phyloP scores from a whole-genome alignment of 2,329 filamentous ascomycete genomes.

The Graphiopsis chlorocephala region DNA sequence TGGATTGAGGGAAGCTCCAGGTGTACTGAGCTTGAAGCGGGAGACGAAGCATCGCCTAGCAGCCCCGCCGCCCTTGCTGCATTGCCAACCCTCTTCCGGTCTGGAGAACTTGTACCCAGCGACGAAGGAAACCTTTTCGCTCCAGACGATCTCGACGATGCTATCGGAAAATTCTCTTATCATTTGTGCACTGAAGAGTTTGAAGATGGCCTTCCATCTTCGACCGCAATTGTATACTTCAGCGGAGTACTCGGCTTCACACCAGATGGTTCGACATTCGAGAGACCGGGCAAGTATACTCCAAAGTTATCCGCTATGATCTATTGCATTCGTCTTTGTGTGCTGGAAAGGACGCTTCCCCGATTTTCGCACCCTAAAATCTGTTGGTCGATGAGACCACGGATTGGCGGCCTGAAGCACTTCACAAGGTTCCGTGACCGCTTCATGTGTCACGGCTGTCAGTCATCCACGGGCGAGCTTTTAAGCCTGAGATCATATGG shows the following conservation, averaged over 20 bases:
- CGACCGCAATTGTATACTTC: slow-evolving; percentile 15
- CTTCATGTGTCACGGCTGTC: background rate
- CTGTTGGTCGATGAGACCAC: background rate
- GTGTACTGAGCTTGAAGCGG: too few relatives aligned
- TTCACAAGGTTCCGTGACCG: background rate
- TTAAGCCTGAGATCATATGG: background rate
- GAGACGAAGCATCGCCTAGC: too few relatives aligned
- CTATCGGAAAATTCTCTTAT: slow-evolving; percentile 11
- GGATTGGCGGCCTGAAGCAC: background rate
- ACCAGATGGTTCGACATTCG: background rate
- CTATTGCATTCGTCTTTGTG: background rate
- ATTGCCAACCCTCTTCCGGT: too few relatives aligned
- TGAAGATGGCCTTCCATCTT: slow-evolving; percentile 8
- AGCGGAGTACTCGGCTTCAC: slow-evolving; percentile 4
- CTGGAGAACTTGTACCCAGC: too few relatives aligned
- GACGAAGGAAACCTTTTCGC: too few relatives aligned
- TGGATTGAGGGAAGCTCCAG: too few relatives aligned
- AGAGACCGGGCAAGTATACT: background rate
- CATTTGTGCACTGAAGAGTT: slow-evolving; percentile 2
- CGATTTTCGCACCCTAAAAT: background rate
- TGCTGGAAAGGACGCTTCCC: background rate
- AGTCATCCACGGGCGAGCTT: background rate
- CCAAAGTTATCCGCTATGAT: background rate
- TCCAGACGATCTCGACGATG: too few relatives aligned
- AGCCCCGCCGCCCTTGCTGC: too few relatives aligned